Evolutionary conservation across 2,329 filamentous ascomycete genomes (phyloP).

Genomic region (Botrytis sinoallii): DNA sequence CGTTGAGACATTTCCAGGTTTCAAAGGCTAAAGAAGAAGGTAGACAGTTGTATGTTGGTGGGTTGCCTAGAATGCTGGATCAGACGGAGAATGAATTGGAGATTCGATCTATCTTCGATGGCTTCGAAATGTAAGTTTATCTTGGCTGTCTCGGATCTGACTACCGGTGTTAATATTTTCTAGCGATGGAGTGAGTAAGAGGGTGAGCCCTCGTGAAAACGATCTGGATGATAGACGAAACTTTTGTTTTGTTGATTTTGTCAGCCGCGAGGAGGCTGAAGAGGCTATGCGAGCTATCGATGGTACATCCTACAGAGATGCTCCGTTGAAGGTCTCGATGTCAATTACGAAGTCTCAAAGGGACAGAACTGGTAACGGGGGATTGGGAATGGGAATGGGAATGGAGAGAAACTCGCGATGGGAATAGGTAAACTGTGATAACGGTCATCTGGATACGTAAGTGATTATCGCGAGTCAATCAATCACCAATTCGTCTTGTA

Average conservation of each 20-base stretch:
- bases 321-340: not conserved
- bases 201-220: not conserved
- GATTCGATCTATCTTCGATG: not conserved
- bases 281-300: not conserved
- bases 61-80: constrained; percentile 9
- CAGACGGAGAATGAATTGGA: constrained; percentile 4
- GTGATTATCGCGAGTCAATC: not conserved
- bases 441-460: not conserved
- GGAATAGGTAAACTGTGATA: not conserved
- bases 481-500: not conserved
- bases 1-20: not conserved
- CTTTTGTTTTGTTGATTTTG: constrained; percentile 6
- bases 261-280: not conserved
- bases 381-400: not conserved
- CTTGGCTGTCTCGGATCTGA: not conserved
- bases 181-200: constrained; percentile 5
- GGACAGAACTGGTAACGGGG: not conserved
- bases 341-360: not conserved
- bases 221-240: not conserved
- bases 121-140: not conserved
- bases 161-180: not conserved
- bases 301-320: not conserved
- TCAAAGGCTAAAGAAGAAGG: not conserved
- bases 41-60: not conserved
- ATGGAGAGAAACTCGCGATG: not conserved